A percentile compares a stretch with the other conserved stretches of the same genome.
Evolutionary conservation across 1,139 yeast species (phyloP).

Genomic region (Candida pseudocylindracea): DNA sequence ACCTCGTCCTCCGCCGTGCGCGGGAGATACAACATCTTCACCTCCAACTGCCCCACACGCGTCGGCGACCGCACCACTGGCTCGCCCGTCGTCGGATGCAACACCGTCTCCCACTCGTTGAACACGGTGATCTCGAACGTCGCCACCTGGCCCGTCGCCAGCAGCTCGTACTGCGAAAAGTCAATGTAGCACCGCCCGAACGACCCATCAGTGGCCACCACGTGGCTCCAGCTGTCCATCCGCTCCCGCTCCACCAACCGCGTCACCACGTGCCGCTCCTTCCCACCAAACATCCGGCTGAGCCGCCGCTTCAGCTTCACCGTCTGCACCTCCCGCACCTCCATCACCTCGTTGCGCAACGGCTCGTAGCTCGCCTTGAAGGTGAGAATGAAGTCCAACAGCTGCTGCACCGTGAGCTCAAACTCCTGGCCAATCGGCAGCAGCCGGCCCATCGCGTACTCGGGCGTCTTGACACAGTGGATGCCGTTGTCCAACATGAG

Average conservation of each 20-base stretch:
- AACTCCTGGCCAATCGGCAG: conserved; percentile 53
- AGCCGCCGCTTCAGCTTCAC: conserved; percentile 22
- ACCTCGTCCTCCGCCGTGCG: conserved; percentile 30
- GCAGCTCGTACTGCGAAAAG: conserved; percentile 33
- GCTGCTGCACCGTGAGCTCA: conserved; percentile 51
- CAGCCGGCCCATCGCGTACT: conserved; percentile 19
- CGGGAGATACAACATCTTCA: conserved; percentile 54
- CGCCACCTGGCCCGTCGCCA: conserved; percentile 28
- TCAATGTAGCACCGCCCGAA: conserved; percentile 58
- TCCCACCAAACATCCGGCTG: conserved; percentile 24
- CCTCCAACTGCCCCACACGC: conserved; percentile 37
- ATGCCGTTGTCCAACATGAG: conserved; percentile 75
- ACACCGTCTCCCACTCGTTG: conserved; percentile 57
- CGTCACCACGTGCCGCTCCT: conserved; percentile 27
- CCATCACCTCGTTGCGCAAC: conserved; percentile 29
- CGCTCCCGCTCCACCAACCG: conserved; percentile 27
- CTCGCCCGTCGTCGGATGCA: conserved; percentile 7
- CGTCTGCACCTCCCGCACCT: conserved; percentile 29
- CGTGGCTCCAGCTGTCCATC: conserved; percentile 29
- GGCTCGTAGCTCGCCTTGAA: conserved; percentile 40
- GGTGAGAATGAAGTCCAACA: conserved; percentile 51
- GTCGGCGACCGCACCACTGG: conserved; percentile 20
- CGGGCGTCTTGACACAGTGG: conserved; percentile 64
- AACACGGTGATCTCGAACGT: conserved; percentile 36
- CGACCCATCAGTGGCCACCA: conserved; percentile 70